A percentile compares a stretch with the other conserved stretches of the same genome.
Conservation (phyloP, 1,139 yeast species). For the Candida sojae region DNA sequence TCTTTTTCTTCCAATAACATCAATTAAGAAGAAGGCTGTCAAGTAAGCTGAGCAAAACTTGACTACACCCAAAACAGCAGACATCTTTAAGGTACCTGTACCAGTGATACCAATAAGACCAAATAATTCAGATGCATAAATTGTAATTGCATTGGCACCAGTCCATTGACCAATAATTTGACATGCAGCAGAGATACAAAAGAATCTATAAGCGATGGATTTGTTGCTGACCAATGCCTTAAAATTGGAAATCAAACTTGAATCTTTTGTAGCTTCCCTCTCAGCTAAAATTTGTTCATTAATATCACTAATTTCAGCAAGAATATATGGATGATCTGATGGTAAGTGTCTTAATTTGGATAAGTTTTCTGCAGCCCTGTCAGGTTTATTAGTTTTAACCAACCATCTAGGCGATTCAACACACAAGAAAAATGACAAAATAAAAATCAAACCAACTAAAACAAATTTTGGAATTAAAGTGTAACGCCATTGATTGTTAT, state of each 20-base stretch:
- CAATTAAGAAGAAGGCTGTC: conserved; percentile 49
- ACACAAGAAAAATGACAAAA: conserved; percentile 37
- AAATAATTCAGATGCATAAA: conserved; percentile 59
- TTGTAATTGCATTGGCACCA: conserved; percentile 65
- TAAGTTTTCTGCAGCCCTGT: conserved; percentile 37
- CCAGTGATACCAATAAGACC: conserved; percentile 48
- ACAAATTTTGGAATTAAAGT: conserved; percentile 41
- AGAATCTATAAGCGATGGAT: conserved; percentile 47
- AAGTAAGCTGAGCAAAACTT: conserved; percentile 46
- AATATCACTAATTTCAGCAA: conserved; percentile 54
- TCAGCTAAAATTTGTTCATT: conserved; percentile 47
- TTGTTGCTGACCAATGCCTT: conserved; percentile 36
- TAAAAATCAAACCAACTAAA: conserved; percentile 42
- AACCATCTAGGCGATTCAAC: conserved; percentile 51
- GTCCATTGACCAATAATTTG: conserved; percentile 63
- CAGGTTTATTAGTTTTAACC: conserved; percentile 36
- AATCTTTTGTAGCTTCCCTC: conserved; percentile 31
- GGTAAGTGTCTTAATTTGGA: conserved; percentile 52
- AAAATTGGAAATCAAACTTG: conserved; percentile 24
- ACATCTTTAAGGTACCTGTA: conserved; percentile 41
- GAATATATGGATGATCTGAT: conserved; percentile 49
- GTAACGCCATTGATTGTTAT: conserved; percentile 38
- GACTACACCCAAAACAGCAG: conserved; percentile 51
- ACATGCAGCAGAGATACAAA: conserved; percentile 40
- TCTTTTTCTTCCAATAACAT: conserved; percentile 47